Conservation (phyloP, 163 green algal species). For the Chloroidium sp. region DNA sequence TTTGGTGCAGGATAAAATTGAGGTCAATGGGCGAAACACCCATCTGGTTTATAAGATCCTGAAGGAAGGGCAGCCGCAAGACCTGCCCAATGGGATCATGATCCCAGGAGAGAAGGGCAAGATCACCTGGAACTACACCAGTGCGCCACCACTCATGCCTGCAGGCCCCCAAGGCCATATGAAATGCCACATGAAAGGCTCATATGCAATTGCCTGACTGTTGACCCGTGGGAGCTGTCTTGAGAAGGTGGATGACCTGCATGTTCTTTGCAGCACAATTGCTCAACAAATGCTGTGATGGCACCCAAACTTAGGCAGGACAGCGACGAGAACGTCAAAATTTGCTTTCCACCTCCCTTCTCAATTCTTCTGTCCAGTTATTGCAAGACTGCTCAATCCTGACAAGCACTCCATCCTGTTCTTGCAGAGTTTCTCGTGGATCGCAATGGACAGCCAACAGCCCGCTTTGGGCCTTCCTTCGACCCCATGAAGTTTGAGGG, state of each 20-base stretch:
- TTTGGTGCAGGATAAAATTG: slow-evolving; percentile 64
- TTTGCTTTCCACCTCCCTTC: no score
- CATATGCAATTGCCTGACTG: no score
- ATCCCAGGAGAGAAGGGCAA: slow-evolving; percentile 16
- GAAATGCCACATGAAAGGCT: background rate
- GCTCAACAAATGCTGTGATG: no score
- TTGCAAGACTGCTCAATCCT: background rate
- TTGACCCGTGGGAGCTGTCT: no score
- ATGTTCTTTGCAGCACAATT: no score
- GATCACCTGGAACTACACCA: slow-evolving; percentile 30
- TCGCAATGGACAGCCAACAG: slow-evolving; percentile 50
- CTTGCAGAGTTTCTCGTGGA: slow-evolving; percentile 72
- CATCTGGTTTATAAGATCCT: slow-evolving; percentile 72
- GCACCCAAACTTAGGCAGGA: no score
- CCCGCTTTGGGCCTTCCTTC: slow-evolving; percentile 61
- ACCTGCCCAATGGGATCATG: background rate
- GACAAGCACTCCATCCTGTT: slow-evolving; percentile 20
- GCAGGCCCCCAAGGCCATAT: background rate
- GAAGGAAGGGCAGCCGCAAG: slow-evolving; percentile 28
- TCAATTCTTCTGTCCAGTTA: background rate
- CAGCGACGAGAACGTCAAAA: no score
- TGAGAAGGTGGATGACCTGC: no score
- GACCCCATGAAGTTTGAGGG: slow-evolving; percentile 68
- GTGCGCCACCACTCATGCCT: background rate
- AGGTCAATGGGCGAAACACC: slow-evolving; percentile 51